These are phyloP conservation scores for Fomitopsis palustris DNA, from an alignment of 1,284 basidiomycete genomes.

Conservation along the genomic window DNA sequence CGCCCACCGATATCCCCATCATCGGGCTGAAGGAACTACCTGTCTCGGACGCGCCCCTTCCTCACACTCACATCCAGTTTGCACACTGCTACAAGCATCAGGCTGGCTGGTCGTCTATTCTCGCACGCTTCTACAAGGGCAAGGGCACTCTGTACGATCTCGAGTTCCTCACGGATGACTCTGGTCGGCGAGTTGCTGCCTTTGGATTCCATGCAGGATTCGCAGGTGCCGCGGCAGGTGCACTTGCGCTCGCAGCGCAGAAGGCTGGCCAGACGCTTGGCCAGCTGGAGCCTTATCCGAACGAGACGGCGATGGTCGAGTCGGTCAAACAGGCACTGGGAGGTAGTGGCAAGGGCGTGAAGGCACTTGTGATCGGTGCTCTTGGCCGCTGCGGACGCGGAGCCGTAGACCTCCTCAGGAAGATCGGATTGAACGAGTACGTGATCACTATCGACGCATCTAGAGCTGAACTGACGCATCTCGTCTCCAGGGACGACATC, in stretches of 20 bases:
- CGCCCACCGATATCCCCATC: slow-evolving; percentile 78
- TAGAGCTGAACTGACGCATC: slow-evolving; percentile 1
- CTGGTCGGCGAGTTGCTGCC: slow-evolving; percentile 91
- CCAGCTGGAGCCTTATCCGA: slow-evolving; percentile 73
- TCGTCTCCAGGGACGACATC: slow-evolving; percentile 75
- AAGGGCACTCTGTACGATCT: slow-evolving; percentile 93
- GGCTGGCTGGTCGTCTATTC: slow-evolving; percentile 88
- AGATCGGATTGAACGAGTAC: slow-evolving; percentile 89
- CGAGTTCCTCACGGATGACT: slow-evolving; percentile 90
- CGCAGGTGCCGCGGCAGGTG: slow-evolving; percentile 93
- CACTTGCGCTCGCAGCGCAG: slow-evolving; percentile 78
- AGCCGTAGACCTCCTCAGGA: slow-evolving; percentile 92
- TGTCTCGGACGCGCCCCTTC: slow-evolving; percentile 74
- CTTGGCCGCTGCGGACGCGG: slow-evolving; percentile 96
- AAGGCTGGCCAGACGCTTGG: slow-evolving; percentile 63
- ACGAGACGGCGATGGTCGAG: slow-evolving; percentile 80
- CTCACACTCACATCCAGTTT: slow-evolving; percentile 97
- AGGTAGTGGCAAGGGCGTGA: slow-evolving; percentile 72
- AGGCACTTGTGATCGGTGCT: slow-evolving; percentile 94
- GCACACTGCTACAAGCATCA: slow-evolving; percentile 99
- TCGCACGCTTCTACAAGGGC: slow-evolving; percentile 86
- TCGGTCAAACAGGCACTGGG: slow-evolving; percentile 70
- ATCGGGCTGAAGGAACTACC: slow-evolving; percentile 97
- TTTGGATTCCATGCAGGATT: slow-evolving; percentile 99
- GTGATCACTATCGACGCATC: slow-evolving; percentile 23